A percentile compares a stretch with the other conserved stretches of the same genome.
These are phyloP conservation scores for Coprinopsis marcescibilis DNA, from an alignment of 768 basidiomycete species.

Conservation along the genomic window DNA sequence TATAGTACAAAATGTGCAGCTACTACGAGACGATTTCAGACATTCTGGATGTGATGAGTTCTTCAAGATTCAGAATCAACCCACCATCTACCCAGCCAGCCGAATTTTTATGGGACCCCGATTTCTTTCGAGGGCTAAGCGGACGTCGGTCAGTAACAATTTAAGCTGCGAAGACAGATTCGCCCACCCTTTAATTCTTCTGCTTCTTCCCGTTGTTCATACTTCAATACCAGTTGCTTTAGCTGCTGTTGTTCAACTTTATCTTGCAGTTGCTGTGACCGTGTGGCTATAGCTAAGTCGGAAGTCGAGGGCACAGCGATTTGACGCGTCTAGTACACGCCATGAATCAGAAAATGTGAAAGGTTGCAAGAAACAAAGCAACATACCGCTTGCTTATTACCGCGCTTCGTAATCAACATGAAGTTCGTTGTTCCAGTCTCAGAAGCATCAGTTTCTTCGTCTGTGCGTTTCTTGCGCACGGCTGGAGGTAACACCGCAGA, in stretches of 20 bases:
- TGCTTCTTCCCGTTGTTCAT: constrained; percentile 84
- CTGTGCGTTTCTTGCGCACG: constrained; percentile 54
- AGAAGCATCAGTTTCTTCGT: constrained; percentile 41
- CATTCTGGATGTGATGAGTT: too few species aligned
- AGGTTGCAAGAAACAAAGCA: background rate
- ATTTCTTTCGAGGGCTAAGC: constrained; percentile 65
- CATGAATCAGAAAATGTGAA: constrained; percentile 9
- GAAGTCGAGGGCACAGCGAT: constrained; percentile 86
- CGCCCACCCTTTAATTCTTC: constrained; percentile 72
- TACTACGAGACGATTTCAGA: too few species aligned
- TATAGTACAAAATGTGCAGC: too few species aligned
- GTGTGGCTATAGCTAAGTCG: constrained; percentile 84
- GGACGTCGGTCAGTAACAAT: background rate
- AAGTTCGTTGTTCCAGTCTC: constrained; percentile 73
- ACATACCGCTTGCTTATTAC: constrained; percentile 84
- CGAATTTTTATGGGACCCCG: constrained; percentile 71
- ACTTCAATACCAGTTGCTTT: constrained; percentile 90
- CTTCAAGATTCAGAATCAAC: constrained; percentile 1
- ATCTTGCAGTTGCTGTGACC: constrained; percentile 87
- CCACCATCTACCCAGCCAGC: constrained; percentile 50
- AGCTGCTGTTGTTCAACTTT: constrained; percentile 96
- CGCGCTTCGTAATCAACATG: constrained; percentile 86
- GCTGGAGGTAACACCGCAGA: constrained; percentile 70
- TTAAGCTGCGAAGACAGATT: background rate
- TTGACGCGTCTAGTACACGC: constrained; percentile 61